Base-by-base conservation (phyloP, 768 basidiomycete genomes). In the Tulasnella sp. region DNA sequence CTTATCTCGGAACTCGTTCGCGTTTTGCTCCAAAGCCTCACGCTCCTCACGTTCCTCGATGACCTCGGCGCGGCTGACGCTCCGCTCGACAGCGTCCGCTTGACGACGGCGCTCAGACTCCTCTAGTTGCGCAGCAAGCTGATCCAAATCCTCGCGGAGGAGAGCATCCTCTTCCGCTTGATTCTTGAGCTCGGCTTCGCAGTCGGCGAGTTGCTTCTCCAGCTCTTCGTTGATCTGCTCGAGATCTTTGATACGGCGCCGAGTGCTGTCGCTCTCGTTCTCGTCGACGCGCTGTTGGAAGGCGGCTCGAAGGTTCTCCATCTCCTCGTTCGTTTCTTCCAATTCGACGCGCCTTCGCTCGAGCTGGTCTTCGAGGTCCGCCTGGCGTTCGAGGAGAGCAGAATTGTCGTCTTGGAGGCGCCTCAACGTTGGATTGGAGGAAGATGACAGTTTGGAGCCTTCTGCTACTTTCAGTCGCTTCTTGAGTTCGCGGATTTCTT, bases 281-380 rank as follows among this genome's bases (percentile, higher is more conserved):
- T 88, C 88, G 7, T 87, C 88, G 34, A 83, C 83, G 16, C 83
- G 81, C 38, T 86, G 87, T 83, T 94, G 91, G 7, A 93, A 87
- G n/a, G 92, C 87, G 72, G 92, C 92, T 44, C 89, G 88, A 56
- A 96, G 86, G 10, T 91, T 88, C 46, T 93, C 91, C 75, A 96
- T 90, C 85, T 96, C 95, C 44, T 95, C 93, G 84, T 92, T 88
- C 83, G 94, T 94, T 81, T 97, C 95, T 83, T 94, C 90, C 56
- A 95, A 85, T 39, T 94, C 84, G 0, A 88, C 91, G 78, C 91
- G 88, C 6, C 90, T 89, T 79, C 90, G 91, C 79, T 93, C 92
- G 79, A 96, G 85, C 82, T 94, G 90, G 48, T 92, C 92, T 79
- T 83, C 83, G 31, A 85, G 80, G 58, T 82, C 77, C 24, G 81